Evolutionary conservation across 2,329 filamentous ascomycete genomes (phyloP).

Genomic region (Botrytis aclada): DNA sequence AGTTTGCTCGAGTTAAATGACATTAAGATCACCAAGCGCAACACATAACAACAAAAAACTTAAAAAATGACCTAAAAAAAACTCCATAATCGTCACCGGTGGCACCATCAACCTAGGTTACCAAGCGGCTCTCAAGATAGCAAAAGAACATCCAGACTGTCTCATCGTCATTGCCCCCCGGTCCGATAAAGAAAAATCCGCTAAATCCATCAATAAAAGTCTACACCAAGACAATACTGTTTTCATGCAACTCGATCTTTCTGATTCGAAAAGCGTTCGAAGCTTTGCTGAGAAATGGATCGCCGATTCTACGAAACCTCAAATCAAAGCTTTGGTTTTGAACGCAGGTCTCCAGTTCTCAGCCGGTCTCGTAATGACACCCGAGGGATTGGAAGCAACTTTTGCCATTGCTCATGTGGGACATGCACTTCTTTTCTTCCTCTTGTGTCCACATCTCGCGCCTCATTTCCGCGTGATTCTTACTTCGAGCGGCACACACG

Average conservation of each 20-base stretch:
- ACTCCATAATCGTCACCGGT: constrained; percentile 44
- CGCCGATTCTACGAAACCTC: constrained; percentile 31
- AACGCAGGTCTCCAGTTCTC: constrained; percentile 49
- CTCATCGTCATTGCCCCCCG: constrained; percentile 46
- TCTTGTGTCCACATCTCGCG: constrained; percentile 44
- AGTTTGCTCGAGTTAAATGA: neutral
- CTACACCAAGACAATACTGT: constrained; percentile 42
- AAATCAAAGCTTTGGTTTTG: constrained; percentile 46
- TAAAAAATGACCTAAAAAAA: constrained; percentile 25
- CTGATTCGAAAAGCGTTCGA: constrained; percentile 36
- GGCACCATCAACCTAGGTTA: constrained; percentile 47
- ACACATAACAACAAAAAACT: neutral
- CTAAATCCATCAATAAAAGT: constrained; percentile 42
- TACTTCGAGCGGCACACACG: constrained; percentile 46
- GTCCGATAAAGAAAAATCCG: constrained; percentile 36
- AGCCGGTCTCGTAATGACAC: constrained; percentile 36
- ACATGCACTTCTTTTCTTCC: constrained; percentile 49
- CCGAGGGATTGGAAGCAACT: constrained; percentile 46
- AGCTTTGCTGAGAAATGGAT: constrained; percentile 26
- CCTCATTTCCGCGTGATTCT: constrained; percentile 45
- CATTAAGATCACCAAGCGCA: neutral
- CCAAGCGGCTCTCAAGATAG: constrained; percentile 42
- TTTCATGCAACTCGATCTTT: constrained; percentile 40
- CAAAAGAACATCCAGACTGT: constrained; percentile 41
- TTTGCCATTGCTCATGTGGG: constrained; percentile 52